Evolutionary conservation across 2,329 filamentous ascomycete genomes (phyloP).

Genomic region (Escovopsis sp.): DNA sequence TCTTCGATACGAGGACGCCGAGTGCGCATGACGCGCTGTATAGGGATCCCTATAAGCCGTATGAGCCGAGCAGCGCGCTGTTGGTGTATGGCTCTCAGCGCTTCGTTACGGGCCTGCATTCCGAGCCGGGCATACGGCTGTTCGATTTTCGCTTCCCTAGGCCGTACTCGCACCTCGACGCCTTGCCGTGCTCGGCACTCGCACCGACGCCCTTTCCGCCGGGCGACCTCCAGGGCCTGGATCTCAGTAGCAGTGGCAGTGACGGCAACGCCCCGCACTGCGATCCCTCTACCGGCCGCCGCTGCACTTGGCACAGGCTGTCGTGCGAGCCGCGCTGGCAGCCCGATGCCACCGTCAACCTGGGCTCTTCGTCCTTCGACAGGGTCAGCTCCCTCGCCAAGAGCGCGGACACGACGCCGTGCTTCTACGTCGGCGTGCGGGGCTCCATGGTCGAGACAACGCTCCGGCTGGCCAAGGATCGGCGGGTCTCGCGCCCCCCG

Average conservation of each 20-base stretch:
- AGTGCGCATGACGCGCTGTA: slow-evolving; percentile 31
- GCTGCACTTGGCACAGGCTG: slow-evolving; percentile 33
- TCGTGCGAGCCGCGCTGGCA: slow-evolving; percentile 28
- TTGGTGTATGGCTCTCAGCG: slow-evolving; percentile 34
- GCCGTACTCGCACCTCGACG: slow-evolving; percentile 32
- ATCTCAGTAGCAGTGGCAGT: too few relatives aligned
- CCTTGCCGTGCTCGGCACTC: slow-evolving; percentile 26
- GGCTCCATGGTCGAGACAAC: slow-evolving; percentile 30
- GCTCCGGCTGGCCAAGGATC: slow-evolving; percentile 13
- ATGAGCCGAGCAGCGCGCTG: slow-evolving; percentile 29
- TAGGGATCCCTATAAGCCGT: slow-evolving; percentile 36
- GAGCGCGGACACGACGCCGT: slow-evolving; percentile 28
- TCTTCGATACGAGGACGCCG: slow-evolving; percentile 35
- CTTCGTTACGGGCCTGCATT: slow-evolving; percentile 34
- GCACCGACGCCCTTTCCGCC: slow-evolving; percentile 1
- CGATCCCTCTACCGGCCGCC: slow-evolving; percentile 14
- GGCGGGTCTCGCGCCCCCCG: background rate
- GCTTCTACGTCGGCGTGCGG: slow-evolving; percentile 34
- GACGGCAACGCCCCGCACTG: too few relatives aligned
- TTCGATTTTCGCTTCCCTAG: slow-evolving; percentile 39
- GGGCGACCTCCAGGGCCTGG: background rate
- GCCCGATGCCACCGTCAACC: slow-evolving; percentile 32
- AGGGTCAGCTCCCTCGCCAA: slow-evolving; percentile 32
- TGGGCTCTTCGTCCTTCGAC: slow-evolving; percentile 19
- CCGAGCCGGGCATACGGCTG: slow-evolving; percentile 27